Evolutionary conservation across 2,329 filamentous ascomycete genomes (phyloP).

Genomic region (Aureobasidium sp.): DNA sequence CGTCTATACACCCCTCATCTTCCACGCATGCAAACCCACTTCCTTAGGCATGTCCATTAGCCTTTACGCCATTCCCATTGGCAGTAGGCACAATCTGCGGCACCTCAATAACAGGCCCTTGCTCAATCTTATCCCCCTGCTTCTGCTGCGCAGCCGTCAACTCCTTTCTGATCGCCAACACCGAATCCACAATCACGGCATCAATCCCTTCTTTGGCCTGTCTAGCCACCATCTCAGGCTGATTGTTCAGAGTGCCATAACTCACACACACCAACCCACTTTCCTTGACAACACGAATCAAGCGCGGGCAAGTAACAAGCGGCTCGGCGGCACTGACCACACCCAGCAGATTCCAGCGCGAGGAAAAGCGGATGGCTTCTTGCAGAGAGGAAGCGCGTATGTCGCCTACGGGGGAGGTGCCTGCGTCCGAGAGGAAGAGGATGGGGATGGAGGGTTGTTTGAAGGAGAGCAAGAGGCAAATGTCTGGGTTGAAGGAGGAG

Average conservation of each 20-base stretch:
- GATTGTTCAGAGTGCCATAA: conserved; percentile 88
- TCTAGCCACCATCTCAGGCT: conserved; percentile 73
- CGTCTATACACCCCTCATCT: not conserved
- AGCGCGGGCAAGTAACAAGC: conserved; percentile 76
- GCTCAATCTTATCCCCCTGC: not conserved
- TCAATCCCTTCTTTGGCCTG: conserved; percentile 96
- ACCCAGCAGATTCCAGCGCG: conserved; percentile 87
- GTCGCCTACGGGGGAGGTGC: conserved; percentile 73
- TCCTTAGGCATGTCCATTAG: not conserved
- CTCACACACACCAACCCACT: conserved; percentile 89
- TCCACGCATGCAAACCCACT: too few species aligned
- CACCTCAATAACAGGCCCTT: not conserved
- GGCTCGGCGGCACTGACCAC: conserved; percentile 86
- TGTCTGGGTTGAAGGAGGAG: conserved; percentile 94
- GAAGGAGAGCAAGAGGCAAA: conserved; percentile 87
- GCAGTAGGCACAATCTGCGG: not conserved
- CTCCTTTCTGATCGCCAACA: conserved; percentile 86
- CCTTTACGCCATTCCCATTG: not conserved
- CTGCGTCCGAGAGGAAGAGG: conserved; percentile 87
- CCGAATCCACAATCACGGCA: conserved; percentile 93
- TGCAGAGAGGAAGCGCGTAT: conserved; percentile 86
- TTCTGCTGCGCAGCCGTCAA: conserved; percentile 49
- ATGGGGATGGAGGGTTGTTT: conserved; percentile 97
- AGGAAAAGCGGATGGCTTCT: conserved; percentile 91
- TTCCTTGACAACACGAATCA: conserved; percentile 91